Evolutionary conservation across 1,139 yeast species (phyloP).

Genomic region (Geotrichum candidum): DNA sequence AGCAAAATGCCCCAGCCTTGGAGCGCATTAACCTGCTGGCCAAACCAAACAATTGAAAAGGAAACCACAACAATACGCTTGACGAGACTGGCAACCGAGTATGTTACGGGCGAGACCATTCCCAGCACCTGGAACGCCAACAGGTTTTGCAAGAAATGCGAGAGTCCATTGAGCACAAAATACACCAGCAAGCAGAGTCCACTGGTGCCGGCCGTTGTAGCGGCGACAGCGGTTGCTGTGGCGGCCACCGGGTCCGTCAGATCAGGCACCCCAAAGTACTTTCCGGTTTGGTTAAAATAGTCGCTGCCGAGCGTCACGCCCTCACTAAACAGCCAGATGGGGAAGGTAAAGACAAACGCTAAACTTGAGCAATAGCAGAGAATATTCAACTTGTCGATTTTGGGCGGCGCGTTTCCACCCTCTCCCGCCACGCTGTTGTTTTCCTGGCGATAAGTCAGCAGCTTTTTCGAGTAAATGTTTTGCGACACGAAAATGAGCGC

Average conservation of each 20-base stretch:
- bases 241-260: background rate
- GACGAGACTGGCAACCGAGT: conserved; percentile 82
- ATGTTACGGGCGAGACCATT: conserved; percentile 77
- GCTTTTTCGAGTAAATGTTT: conserved; percentile 82
- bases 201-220: background rate
- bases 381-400: conserved; percentile 67
- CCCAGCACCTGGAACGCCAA: conserved; percentile 89
- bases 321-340: conserved; percentile 69
- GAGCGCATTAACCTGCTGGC: conserved; percentile 42
- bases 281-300: conserved; percentile 18
- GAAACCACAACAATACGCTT: conserved; percentile 82
- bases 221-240: background rate
- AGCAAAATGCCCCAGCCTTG: conserved; percentile 68
- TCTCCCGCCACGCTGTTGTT: conserved; percentile 22
- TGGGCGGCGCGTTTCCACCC: conserved; percentile 17
- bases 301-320: conserved; percentile 32
- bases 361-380: conserved; percentile 75
- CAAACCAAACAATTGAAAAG: conserved; percentile 75
- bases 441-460: conserved; percentile 45
- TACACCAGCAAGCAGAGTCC: conserved; percentile 23
- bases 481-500: conserved; percentile 86
- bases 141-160: conserved; percentile 81
- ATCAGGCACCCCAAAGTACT: conserved; percentile 11
- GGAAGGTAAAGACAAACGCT: conserved; percentile 74
- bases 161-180: conserved; percentile 50